Evolutionary conservation across 1,139 yeast species (phyloP), one percentile per base, ranked within the genome.

Genomic region (Suhomyces anneliseae): DNA sequence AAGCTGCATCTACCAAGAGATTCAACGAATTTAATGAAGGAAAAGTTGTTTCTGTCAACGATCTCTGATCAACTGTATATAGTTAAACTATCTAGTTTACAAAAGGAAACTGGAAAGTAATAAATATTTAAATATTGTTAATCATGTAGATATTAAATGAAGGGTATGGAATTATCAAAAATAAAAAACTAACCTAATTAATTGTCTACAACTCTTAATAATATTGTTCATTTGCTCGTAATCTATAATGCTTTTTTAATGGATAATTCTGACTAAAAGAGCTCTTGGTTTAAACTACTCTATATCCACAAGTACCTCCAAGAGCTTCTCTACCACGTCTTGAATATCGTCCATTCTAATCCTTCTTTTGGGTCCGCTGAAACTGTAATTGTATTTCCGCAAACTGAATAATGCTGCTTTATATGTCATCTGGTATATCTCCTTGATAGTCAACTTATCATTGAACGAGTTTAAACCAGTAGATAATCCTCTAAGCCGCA

Each of bases 371-470:
- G 35, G 33, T 39, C 44, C 45, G 26, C 45, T 61, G 48, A 65
- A 70, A 33, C 56, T 58, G 54, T 67, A 68, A 43, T 65, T 66
- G 48, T 58, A 65, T 54, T 74, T 75, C 39, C 78, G 54, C 14
- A 74, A 53, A 0, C 79, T 69, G 57, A 75, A 74, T 38, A 67
- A 46, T 3, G 79, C 63, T 2, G 78, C 64, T 49, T 71, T 69
- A 44, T 58, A 62, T 1, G 79, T 72, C 77, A 74, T 74, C 41
- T 69, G 74, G 50, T 72, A 70, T 6, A 74, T 66, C 51, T 75
- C 79, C 47, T 70, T 71, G 31, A 72, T 63, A 34, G 69, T 64
- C 12, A 74, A 52, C 44, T 61, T 68, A 29, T 70, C 76, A 48
- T 71, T 71, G 9, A 56, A 48, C 5, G 68, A 55, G 37, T 50